Base-by-base conservation (phyloP, 208 protist genomes). In the Kentomonas sorsogonicus region DNA sequence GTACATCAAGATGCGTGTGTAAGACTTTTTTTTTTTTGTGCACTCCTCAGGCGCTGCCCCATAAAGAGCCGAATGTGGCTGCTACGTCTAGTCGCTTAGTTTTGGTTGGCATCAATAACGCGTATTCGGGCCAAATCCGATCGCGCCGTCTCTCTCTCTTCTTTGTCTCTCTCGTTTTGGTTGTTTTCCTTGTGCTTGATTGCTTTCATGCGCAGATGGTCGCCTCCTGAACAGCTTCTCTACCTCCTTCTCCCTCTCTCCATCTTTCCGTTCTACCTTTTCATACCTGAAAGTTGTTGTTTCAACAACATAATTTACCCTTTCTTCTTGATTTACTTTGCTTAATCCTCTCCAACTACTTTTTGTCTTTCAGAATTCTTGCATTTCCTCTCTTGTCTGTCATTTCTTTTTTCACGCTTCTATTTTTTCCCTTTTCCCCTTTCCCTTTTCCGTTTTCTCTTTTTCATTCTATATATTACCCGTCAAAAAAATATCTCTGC, bases 401-500 rank as follows among this genome's bases (percentile, higher is more conserved):
- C 16, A 20, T 45, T 5, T 7, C 40, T 45, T 23, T 7, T 45
- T 23, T 3, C 16, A 18, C 5, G 40, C 40, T 16, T 22, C n/a
- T 45, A 20, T 45, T 45, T 45, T 45, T 45, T 18, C 40, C 40
- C 40, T 23, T 23, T 6, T 45, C 5, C 40, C 10, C 5, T 45
- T 16, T 23, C 40, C 40, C n/a, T 45, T 25, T 25, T 45, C 20
- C n/a, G 5, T 45, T 45, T 48, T 47, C 23, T 58, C 27, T 31
- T 47, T 45, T 47, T 40, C 10, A 25, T 58, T 20, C 39, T 22
- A 33, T 7, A 23, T 31, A 9, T 36, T 36, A 30, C 3, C 40
- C 11, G 5, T 36, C 7, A 11, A 36, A 36, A 5, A 36, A 5
- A 5, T 36, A 15, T 36, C 33, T 36, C 11, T n/a, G n/a, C n/a